Evolutionary conservation across 768 basidiomycete species (phyloP).

Genomic region (Suillus ampliporus): DNA sequence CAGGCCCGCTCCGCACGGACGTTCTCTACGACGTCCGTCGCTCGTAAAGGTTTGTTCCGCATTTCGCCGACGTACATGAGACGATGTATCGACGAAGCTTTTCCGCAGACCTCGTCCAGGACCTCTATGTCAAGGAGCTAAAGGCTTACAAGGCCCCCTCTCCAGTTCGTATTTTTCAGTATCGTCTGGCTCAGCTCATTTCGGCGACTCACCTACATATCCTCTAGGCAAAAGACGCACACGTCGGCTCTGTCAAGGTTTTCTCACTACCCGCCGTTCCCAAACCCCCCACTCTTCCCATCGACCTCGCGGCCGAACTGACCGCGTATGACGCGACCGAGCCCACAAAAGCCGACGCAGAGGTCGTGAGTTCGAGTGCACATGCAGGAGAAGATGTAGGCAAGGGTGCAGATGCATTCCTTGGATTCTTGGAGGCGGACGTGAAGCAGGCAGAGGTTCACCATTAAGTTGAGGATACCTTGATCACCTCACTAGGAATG

Average conservation of each 20-base stretch:
- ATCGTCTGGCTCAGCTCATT: neutral
- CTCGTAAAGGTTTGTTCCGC: constrained; percentile 64
- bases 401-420: constrained; percentile 73
- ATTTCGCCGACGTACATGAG: constrained; percentile 27
- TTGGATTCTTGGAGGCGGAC: constrained; percentile 83
- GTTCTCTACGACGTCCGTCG: constrained; percentile 63
- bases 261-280: constrained; percentile 80
- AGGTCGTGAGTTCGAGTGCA: constrained; percentile 36
- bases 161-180: constrained; percentile 53
- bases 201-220: neutral
- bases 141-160: constrained; percentile 86
- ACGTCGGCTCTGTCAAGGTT: constrained; percentile 84
- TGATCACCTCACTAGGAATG: neutral
- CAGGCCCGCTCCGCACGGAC: constrained; percentile 62
- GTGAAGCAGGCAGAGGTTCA: constrained; percentile 69
- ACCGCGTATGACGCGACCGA: constrained; percentile 84
- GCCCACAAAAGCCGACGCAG: constrained; percentile 58
- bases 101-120: constrained; percentile 84
- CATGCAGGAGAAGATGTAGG: constrained; percentile 29
- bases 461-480: constrained; percentile 37
- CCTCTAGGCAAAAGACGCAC: constrained; percentile 84
- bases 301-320: constrained; percentile 88
- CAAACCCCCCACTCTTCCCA: constrained; percentile 73
- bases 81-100: constrained; percentile 12
- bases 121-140: constrained; percentile 88